These are phyloP conservation scores for Metschnikowia baotianmanensis DNA, from an alignment of 805 yeast species.

Conservation along the genomic window DNA sequence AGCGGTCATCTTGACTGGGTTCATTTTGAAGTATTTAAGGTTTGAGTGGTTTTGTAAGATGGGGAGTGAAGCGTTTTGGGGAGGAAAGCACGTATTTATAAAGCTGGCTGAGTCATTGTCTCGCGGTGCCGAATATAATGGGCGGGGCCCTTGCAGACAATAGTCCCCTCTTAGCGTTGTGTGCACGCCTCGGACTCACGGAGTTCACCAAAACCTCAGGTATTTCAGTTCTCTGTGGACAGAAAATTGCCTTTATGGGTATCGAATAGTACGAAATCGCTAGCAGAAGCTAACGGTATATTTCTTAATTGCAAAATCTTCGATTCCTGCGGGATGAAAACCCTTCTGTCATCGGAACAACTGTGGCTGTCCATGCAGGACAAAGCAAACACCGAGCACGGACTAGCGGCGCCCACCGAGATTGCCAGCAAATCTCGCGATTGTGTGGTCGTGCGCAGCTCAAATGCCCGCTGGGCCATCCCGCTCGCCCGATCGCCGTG, in stretches of 20 bases:
- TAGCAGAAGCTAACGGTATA: too few species aligned
- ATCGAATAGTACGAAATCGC: too few species aligned
- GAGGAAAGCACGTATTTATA: conserved; percentile 5
- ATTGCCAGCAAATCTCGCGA: background rate
- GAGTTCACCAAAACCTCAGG: too few species aligned
- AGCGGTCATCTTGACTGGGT: conserved; percentile 24
- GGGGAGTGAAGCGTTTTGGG: background rate
- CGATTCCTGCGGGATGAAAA: too few species aligned
- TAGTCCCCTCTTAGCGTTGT: background rate
- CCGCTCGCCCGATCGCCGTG: too few species aligned
- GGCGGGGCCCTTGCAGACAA: background rate
- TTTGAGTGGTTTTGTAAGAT: background rate
- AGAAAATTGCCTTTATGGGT: too few species aligned
- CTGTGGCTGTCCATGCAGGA: too few species aligned
- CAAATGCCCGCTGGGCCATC: too few species aligned
- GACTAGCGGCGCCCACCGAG: conserved; percentile 1
- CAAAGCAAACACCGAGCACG: conserved; percentile 6
- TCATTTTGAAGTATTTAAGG: conserved; percentile 4
- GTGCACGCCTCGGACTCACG: too few species aligned
- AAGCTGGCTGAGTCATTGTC: conserved; percentile 1
- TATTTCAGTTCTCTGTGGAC: too few species aligned
- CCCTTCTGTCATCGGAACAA: too few species aligned
- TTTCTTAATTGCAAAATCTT: too few species aligned
- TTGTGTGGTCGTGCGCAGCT: background rate
- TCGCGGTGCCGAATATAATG: conserved; percentile 7